A percentile compares a stretch with the other conserved stretches of the same genome.
These are phyloP conservation scores for Kodamaea fungicola DNA, from an alignment of 1,139 yeast genomes.

Conservation along the genomic window DNA sequence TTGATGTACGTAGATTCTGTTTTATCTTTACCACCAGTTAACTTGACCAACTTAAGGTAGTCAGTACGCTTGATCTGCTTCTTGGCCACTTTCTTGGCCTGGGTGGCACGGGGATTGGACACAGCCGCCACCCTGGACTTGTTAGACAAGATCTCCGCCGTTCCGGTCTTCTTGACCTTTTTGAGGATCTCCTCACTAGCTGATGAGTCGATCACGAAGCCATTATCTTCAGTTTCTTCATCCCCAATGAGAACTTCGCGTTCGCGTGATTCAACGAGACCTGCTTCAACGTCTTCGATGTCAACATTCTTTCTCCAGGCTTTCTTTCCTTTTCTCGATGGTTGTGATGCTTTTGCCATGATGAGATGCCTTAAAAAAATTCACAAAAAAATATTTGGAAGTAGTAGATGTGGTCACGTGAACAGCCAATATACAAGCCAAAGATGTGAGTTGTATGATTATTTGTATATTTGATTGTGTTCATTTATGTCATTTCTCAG, in stretches of 20 bases:
- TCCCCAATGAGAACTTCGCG: conserved; percentile 64
- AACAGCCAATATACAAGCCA: too few relatives aligned
- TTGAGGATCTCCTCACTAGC: conserved; percentile 7
- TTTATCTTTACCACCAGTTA: conserved; percentile 70
- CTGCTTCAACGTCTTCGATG: conserved; percentile 69
- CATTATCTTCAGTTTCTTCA: conserved; percentile 51
- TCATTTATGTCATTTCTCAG: too few relatives aligned
- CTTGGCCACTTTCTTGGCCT: conserved; percentile 15
- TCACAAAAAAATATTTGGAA: not conserved
- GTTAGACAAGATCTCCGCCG: conserved; percentile 69
- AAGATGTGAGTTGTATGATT: too few relatives aligned
- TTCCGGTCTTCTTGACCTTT: conserved; percentile 50
- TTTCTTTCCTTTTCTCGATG: conserved; percentile 87
- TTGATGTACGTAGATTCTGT: conserved; percentile 51
- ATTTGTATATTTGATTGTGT: too few relatives aligned
- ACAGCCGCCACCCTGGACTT: conserved; percentile 80
- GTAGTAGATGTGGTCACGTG: conserved; percentile 3
- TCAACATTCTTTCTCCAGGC: conserved; percentile 97
- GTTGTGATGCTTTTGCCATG: conserved; percentile 36
- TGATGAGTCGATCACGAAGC: conserved; percentile 61
- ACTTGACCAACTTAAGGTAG: conserved; percentile 63
- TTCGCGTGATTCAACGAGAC: conserved; percentile 67
- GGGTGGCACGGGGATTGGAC: conserved; percentile 28
- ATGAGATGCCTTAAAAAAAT: not conserved
- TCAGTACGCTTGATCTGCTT: conserved; percentile 57